A percentile compares a stretch with the other conserved stretches of the same genome.
phyloP scores from a whole-genome alignment of 345 rosid genomes.

The Rhizophora apiculata region DNA sequence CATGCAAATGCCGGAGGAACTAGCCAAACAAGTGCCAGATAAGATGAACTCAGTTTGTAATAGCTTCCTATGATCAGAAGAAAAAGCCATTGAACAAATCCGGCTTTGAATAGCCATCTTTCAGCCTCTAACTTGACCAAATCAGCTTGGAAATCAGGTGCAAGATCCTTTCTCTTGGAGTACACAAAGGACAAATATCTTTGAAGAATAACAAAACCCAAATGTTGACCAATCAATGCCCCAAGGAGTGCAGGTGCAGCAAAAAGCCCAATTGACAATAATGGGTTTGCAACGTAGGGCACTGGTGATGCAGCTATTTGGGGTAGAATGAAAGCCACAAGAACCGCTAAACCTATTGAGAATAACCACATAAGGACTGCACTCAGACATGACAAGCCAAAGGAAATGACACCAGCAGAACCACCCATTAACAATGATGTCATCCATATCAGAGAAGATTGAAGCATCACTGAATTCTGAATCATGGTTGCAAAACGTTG shows the following conservation, averaged over 20 bases:
- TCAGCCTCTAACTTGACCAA: conserved; percentile 81
- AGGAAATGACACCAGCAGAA: conserved; percentile 57
- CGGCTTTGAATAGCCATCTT: conserved; percentile 91
- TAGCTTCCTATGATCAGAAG: conserved; percentile 69
- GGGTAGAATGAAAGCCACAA: conserved; percentile 67
- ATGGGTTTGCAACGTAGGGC: conserved; percentile 78
- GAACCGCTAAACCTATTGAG: conserved; percentile 68
- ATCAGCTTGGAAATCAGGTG: conserved; percentile 44
- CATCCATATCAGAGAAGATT: conserved; percentile 76
- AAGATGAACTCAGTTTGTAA: conserved; percentile 72
- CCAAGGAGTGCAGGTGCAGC: conserved; percentile 87
- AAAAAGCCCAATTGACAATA: conserved; percentile 80
- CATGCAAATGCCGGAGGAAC: conserved; percentile 95
- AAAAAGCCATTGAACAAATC: conserved; percentile 79
- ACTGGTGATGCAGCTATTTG: conserved; percentile 67
- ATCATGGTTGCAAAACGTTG: conserved; percentile 71
- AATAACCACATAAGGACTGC: conserved; percentile 60
- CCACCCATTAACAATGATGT: conserved; percentile 91
- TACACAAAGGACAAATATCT: conserved; percentile 45
- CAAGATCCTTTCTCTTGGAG: conserved; percentile 46
- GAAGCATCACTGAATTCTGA: conserved; percentile 74
- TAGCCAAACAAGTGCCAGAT: conserved; percentile 81
- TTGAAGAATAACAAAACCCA: conserved; percentile 57
- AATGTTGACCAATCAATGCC: conserved; percentile 82
- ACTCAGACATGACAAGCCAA: conserved; percentile 66